Evolutionary conservation across 805 yeast species (phyloP), one percentile per base, ranked within the genome.

Genomic region (Lachancea kluyveri): DNA sequence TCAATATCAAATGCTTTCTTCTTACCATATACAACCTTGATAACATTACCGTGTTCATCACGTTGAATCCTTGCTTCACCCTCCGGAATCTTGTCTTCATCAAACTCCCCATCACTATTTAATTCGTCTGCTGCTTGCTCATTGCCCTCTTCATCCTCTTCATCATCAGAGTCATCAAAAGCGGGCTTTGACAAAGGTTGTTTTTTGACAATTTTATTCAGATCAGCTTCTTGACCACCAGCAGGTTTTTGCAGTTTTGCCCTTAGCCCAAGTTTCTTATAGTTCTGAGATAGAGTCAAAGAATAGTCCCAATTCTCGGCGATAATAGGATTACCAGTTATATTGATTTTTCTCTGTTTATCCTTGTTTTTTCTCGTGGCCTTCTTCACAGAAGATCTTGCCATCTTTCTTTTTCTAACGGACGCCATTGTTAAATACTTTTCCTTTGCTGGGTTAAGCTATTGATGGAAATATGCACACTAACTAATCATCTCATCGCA

Each of bases 251-350:
- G 80, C 21, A 88, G 58, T 44, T 76, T 74, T 8, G 82, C 68
- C 21, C 75, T 65, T 32, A 92, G 65, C 3, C 98, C 98, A 17
- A 92, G 62, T 41, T 67, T 74, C 46, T 79, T 78, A 61, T 92
- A 90, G 57, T 92, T 92, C 54, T 92, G 97, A 31, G 76, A 69
- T 39, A 88, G 62, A 0, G 97, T 88, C 35, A 79, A 66, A 8
- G 72, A 70, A 37, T 77, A 72, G 59, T 92, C 95, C 98, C 98
- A 92, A 57, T 87, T 72, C 20, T 76, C 83, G 4, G 86, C 94
- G 41, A 92, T 82, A 41, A 92, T 73, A 2, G 94, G 83, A 52
- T 86, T 85, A 0, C 83, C 68, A 28, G 68, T 68, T 19, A 83
- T 74, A 39, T 76, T 76, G 37, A 79, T 64, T 44, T 78, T 69